Conservation (phyloP, 257 asterid species). For the Thymus quinquecostatus region DNA sequence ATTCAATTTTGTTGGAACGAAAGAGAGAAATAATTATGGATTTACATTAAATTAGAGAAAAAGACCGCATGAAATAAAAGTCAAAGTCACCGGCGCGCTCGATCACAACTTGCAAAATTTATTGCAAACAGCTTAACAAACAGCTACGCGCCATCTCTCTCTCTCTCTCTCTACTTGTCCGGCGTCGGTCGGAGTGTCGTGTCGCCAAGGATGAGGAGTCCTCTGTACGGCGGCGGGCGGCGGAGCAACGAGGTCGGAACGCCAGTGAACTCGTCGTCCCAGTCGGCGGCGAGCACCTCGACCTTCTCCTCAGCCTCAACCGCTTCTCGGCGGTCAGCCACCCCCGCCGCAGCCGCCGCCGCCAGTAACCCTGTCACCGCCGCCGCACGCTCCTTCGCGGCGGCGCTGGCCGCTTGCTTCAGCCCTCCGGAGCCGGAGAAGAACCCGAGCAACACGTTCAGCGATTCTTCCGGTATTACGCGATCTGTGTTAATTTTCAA, state of each 20-base stretch:
- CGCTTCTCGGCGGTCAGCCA: conserved; percentile 46
- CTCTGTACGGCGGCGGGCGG: conserved; percentile 41
- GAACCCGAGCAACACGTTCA: conserved; percentile 33
- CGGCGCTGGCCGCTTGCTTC: conserved; percentile 62
- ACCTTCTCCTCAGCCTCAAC: conserved; percentile 44
- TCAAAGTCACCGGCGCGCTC: conserved; percentile 40
- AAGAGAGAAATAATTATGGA: too few species aligned
- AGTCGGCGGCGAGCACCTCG: conserved; percentile 48
- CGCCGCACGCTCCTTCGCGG: conserved; percentile 60
- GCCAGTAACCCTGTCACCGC: conserved; percentile 38
- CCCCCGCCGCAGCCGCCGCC: conserved; percentile 35
- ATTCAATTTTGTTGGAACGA: too few species aligned
- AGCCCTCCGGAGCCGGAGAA: conserved; percentile 59
- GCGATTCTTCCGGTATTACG: conserved; percentile 54
- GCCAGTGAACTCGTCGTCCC: conserved; percentile 39
- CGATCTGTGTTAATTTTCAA: background rate
- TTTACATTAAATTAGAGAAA: background rate
- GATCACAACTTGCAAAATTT: conserved; percentile 32
- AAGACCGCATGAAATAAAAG: conserved; percentile 21
- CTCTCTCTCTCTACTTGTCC: conserved; percentile 24
- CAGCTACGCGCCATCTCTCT: conserved; percentile 55
- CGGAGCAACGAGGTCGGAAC: conserved; percentile 42
- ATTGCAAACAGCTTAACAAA: conserved; percentile 11
- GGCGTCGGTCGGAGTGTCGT: conserved; percentile 6
- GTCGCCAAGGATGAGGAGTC: conserved; percentile 47